A percentile compares a stretch with the other conserved stretches of the same genome.
Evolutionary conservation across 352 stramenopile genomes (phyloP).

Genomic region (Pythium chondricola): DNA sequence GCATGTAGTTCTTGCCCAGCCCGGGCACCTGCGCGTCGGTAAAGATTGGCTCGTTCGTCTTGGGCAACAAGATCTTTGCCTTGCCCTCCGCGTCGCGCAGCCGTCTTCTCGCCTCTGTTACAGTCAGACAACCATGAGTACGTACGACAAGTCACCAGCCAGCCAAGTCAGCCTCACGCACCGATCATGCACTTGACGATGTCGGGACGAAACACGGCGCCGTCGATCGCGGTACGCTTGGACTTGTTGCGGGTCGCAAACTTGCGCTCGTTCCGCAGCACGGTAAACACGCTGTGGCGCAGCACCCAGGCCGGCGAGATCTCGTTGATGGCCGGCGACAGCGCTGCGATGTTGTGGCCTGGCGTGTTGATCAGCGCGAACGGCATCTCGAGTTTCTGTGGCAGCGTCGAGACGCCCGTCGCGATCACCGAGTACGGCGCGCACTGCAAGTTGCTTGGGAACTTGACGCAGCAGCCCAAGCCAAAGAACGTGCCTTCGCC

Average conservation of each 20-base stretch:
- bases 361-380: slow-evolving; percentile 75
- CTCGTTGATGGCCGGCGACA: slow-evolving; percentile 82
- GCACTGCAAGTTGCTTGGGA: slow-evolving; percentile 90
- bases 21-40: slow-evolving; percentile 65
- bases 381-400: slow-evolving; percentile 81
- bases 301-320: slow-evolving; percentile 89
- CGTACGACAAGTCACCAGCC: no score
- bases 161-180: slow-evolving; percentile 14
- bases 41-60: slow-evolving; percentile 52
- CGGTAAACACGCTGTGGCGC: slow-evolving; percentile 84
- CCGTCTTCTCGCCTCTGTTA: slow-evolving; percentile 12
- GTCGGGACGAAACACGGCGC: slow-evolving; percentile 59
- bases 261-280: slow-evolving; percentile 87
- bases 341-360: slow-evolving; percentile 61
- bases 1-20: slow-evolving; percentile 86
- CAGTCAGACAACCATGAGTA: neutral
- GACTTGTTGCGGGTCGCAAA: slow-evolving; percentile 79
- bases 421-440: slow-evolving; percentile 94
- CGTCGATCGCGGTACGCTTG: slow-evolving; percentile 54
- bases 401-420: slow-evolving; percentile 86
- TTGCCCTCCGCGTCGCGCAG: slow-evolving; percentile 21
- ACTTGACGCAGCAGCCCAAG: slow-evolving; percentile 91
- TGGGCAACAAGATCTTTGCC: slow-evolving; percentile 25
- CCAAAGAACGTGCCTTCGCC: slow-evolving; percentile 96
- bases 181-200: slow-evolving; percentile 79